Evolutionary conservation across 2,329 filamentous ascomycete species (phyloP), one percentile per base, ranked within the genome.

Genomic region (Exutisphaerella laricina): DNA sequence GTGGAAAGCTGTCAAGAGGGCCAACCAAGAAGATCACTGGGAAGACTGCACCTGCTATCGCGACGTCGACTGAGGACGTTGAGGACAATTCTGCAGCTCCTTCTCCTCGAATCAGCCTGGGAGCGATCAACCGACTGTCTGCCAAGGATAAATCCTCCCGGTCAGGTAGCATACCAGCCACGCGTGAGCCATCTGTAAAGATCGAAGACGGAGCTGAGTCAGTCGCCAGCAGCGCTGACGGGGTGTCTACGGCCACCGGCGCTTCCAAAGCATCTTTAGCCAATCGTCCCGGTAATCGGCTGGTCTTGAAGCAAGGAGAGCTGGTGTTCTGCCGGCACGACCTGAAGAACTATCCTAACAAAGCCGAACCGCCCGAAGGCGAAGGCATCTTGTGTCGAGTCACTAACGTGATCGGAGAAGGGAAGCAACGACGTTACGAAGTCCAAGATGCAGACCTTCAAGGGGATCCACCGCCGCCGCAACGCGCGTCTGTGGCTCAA

Each of bases 381-480:
- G 71, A 73, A 60, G 71, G 71, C 45, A 74, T 74, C 23, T 63
- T 74, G 16, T 74, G 71, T 57, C 64, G 66, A 41, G 69, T 74
- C 31, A 74, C 71, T 4, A 61, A 62, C 22, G 70, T 74, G n/a
- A 73, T 73, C 18, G 71, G 71, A 45, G 71, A 74, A 50, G 71
- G 71, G 44, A 74, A 74, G 48, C 70, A 73, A 53, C 68, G 71
- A 17, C 69, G 70, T 3, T 74, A 74, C 59, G 71, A 74, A 54
- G 72, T 74, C 44, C 71, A 72, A 48, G 71, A 74, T 50, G 63
- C 67, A 8, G 71, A 74, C 41, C 59, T 58, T 9, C 48, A 50
- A 16, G 58, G 57, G 35, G 55, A 59, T 17, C 50, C 56, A 9
- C 55, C 55, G 13, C 55, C 58, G 32, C 56, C 58, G 8, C 56